These are phyloP conservation scores for Ustilago shanxiensis DNA, from an alignment of 1,284 basidiomycete species.

Conservation along the genomic window DNA sequence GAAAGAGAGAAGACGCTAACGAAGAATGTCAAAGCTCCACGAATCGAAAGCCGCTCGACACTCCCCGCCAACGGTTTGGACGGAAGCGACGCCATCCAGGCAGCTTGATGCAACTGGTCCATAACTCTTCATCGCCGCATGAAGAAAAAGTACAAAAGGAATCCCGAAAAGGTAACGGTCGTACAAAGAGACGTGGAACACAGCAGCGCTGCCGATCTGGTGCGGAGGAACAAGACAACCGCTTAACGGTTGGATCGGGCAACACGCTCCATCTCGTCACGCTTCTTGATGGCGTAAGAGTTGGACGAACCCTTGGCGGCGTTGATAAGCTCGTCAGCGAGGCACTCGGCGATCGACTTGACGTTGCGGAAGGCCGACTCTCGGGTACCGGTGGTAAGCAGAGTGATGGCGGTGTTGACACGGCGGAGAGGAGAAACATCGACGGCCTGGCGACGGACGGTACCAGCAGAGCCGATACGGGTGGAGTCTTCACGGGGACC, in stretches of 20 bases:
- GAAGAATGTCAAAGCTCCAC: slow-evolving; percentile 31
- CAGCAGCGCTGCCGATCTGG: slow-evolving; percentile 32
- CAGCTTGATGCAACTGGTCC: slow-evolving; percentile 26
- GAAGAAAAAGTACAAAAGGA: slow-evolving; percentile 56
- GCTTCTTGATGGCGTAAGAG: slow-evolving; percentile 98
- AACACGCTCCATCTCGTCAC: slow-evolving; percentile 97
- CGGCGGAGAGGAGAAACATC: slow-evolving; percentile 98
- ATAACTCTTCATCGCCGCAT: slow-evolving; percentile 27
- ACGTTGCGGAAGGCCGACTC: slow-evolving; percentile 99
- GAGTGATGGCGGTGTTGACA: slow-evolving; percentile 96
- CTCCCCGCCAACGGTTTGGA: slow-evolving; percentile 18
- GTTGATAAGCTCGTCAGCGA: slow-evolving; percentile 99
- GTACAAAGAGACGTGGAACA: slow-evolving; percentile 23
- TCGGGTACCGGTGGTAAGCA: slow-evolving; percentile 96
- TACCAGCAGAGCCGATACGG: slow-evolving; percentile 99
- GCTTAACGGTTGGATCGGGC: slow-evolving; percentile 98
- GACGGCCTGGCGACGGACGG: slow-evolving; percentile 99
- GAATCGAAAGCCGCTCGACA: slow-evolving; percentile 37
- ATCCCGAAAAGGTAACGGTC: slow-evolving; percentile 47
- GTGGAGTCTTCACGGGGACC: slow-evolving; percentile 99
- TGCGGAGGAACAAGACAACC: slow-evolving; percentile 16
- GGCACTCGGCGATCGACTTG: slow-evolving; percentile 94
- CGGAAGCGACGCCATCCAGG: slow-evolving; percentile 30
- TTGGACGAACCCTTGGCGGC: slow-evolving; percentile 99
- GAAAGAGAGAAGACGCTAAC: slow-evolving; percentile 17